Conservation (phyloP, 2,329 filamentous ascomycete species). For the Hypomyces perniciosus region DNA sequence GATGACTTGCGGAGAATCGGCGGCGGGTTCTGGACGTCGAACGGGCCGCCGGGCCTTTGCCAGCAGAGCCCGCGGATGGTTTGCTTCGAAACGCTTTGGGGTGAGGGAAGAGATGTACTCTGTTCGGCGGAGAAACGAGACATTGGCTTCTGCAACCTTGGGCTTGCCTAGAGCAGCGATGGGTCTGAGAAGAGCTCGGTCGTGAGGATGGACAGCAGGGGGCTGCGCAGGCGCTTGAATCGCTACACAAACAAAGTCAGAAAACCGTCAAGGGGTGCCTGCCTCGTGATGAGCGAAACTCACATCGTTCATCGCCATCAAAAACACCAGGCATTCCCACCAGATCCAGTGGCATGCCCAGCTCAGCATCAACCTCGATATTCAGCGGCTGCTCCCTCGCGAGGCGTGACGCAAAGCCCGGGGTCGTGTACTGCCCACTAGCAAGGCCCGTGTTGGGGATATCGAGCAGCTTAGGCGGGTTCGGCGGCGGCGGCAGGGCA, state of each 20-base stretch:
- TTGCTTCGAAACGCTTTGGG: slow-evolving; percentile 42
- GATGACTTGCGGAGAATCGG: slow-evolving; percentile 60
- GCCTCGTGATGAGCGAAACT: slow-evolving; percentile 13
- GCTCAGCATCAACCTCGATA: slow-evolving; percentile 93
- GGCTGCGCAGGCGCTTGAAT: slow-evolving; percentile 72
- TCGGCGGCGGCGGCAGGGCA: slow-evolving; percentile 86
- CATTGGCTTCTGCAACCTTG: slow-evolving; percentile 66
- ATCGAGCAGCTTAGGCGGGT: slow-evolving; percentile 92
- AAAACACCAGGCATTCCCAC: slow-evolving; percentile 94
- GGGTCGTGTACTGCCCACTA: slow-evolving; percentile 81
- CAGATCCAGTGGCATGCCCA: slow-evolving; percentile 94
- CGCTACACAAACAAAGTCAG: slow-evolving; percentile 41
- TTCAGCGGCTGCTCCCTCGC: slow-evolving; percentile 89
- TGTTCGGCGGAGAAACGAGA: slow-evolving; percentile 91
- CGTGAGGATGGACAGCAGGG: slow-evolving; percentile 71
- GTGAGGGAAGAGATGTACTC: slow-evolving; percentile 77
- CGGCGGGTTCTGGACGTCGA: slow-evolving; percentile 52
- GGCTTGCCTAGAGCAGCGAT: slow-evolving; percentile 81
- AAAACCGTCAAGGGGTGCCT: background rate
- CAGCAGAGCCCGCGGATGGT: slow-evolving; percentile 36
- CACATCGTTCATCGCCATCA: slow-evolving; percentile 90
- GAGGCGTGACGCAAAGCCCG: slow-evolving; percentile 82
- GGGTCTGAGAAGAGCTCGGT: slow-evolving; percentile 76
- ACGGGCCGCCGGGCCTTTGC: slow-evolving; percentile 31
- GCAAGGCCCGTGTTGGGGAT: slow-evolving; percentile 90